These are phyloP conservation scores for Xanthoconium stramineum DNA, from an alignment of 768 basidiomycete species.

Conservation along the genomic window DNA sequence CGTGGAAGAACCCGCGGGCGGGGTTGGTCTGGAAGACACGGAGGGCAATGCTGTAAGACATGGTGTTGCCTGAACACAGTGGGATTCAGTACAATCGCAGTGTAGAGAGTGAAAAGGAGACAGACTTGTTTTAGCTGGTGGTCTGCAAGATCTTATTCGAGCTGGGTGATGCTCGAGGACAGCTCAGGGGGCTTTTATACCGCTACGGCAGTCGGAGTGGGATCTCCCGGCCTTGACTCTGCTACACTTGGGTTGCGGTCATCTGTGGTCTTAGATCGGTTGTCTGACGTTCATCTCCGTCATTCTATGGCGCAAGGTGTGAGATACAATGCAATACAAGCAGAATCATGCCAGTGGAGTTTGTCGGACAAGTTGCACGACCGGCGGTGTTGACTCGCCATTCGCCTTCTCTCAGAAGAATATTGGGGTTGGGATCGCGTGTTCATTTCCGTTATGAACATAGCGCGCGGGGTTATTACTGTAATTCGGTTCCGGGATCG, in stretches of 20 bases:
- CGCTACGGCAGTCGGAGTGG: background rate
- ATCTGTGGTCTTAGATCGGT: background rate
- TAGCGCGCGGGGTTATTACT: too few species aligned
- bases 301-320: background rate
- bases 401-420: background rate
- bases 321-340: too few species aligned
- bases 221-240: background rate
- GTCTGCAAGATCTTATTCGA: background rate
- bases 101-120: background rate
- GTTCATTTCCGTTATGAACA: too few species aligned
- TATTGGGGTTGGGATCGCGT: too few species aligned
- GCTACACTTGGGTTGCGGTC: background rate
- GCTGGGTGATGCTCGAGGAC: background rate
- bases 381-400: too few species aligned
- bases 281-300: background rate
- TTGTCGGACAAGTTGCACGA: too few species aligned
- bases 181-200: background rate
- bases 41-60: conserved; percentile 7
- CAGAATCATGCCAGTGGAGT: too few species aligned
- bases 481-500: too few species aligned
- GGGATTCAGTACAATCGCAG: background rate
- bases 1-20: background rate
- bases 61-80: background rate
- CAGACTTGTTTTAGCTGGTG: background rate
- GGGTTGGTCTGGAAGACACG: conserved; percentile 5